Evolutionary conservation across 345 rosid genomes (phyloP), one percentile per base, ranked within the genome.

Genomic region (Eucalyptus cladocalyx): DNA sequence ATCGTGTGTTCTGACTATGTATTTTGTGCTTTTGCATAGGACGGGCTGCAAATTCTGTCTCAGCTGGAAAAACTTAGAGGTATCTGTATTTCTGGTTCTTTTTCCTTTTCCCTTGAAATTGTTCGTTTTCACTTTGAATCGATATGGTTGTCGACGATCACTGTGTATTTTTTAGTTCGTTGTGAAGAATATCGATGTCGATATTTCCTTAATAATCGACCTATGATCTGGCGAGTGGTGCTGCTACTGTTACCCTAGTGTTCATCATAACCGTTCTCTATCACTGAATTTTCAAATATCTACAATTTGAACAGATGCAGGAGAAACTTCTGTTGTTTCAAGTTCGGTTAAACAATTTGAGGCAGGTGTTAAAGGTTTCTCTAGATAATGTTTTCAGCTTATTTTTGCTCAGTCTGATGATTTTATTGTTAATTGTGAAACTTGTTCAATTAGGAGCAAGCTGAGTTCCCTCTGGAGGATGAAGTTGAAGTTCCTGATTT

Each of bases 41-140:
- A 93, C 90, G 94, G 95, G 26, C 90, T 92, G 80, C 93, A 87
- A 49, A 94, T 96, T 89, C 96, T 94, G 87, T 94, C 97, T 69
- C 95, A 91, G 87, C 91, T 96, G 62, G 99, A 96, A 86, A 90
- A 91, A 40, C 96, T 95, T 89, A 93, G 90, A 93, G 97, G 98
- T 96, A 92, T 16, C 47, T 2, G 7, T 56, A 37, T 11, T 50
- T 49, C 11, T 54, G 51, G 45, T 87, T 48, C 28, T 23, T 51
- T 43, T 86, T 26, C 90, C 40, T 28, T 85, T 76, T 69, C 37
- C 87, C 32, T 50, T 91, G 54, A 80, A 18, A 24, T 56, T 11
- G 4, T n/a, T n/a, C 81, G 15, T 76, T 69, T 54, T 76, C 83
- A 6, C 47, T 76, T 76, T 76, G 47, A 21, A 21, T 40, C 7